Base-by-base conservation (phyloP, 2,329 filamentous ascomycete species). In the Ophiostoma triangulosporum region DNA sequence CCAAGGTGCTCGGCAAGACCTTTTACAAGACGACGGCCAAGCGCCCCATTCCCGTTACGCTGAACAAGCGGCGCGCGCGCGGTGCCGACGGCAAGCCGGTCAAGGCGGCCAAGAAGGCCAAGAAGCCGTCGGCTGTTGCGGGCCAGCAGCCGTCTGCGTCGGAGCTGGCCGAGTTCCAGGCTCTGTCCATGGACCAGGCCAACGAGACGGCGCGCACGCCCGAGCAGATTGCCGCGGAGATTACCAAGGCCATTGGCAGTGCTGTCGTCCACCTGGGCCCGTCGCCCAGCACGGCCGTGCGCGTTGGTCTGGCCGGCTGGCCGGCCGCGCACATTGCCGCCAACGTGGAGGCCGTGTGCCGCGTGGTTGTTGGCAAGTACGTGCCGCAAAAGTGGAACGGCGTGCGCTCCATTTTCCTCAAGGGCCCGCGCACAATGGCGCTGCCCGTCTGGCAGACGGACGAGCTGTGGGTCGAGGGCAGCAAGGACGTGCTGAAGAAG, bases 391-490 rank as follows among this genome's bases (percentile, higher is more conserved):
- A 89, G 63, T 96, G 90, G 89, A 80, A 80, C 63, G 93, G 91
- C 66, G 77, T 97, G 58, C 83, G 84, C 68, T 80, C 80, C 58
- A 72, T 98, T 57, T 89, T 95, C 68, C 76, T 98, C 73, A 98
- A 97, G 76, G 88, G 88, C 3, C 84, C 88, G 27, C 82, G 87
- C 64, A 95, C 91, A 4, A 84, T 83, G 57, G 86, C 91, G 8
- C 75, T 98, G 63, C 93, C 93, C n/a, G 83, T 98, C 65, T 98
- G 89, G 87, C 72, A 95, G 64, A 86, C 91, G 4, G 84, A 89
- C 61, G 89, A 96, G 74, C 75, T 98, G 59, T 98, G 93, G 89
- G 69, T 74, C 15, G 86, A 93, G 59, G 76, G 81, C 57, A 76
- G 80, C 57, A 83, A 88, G 57, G 80, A 84, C 63, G 80, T 95